Conservation (phyloP, 2,329 filamentous ascomycete species). For the Zalaria sp. region DNA sequence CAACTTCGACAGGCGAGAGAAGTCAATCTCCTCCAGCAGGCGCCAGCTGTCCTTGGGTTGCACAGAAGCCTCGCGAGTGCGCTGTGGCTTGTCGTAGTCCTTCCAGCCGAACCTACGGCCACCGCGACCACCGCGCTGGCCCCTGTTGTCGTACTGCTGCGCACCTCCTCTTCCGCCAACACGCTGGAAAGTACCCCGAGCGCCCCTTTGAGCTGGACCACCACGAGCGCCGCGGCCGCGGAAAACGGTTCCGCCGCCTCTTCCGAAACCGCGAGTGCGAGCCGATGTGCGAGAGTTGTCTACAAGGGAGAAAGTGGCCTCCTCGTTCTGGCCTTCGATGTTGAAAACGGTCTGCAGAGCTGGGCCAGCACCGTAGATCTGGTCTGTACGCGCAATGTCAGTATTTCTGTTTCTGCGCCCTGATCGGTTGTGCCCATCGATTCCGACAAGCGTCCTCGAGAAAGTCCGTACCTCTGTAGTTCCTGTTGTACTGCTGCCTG, state of each 20-base stretch:
- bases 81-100: conserved; percentile 94
- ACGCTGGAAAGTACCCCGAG: conserved; percentile 55
- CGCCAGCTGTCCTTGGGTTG: conserved; percentile 94
- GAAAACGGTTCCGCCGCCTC: conserved; percentile 81
- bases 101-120: conserved; percentile 94
- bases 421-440: too few relatives aligned
- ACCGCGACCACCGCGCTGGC: conserved; percentile 54
- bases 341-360: conserved; percentile 65
- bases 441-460: neutral
- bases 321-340: conserved; percentile 83
- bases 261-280: conserved; percentile 67
- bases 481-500: conserved; percentile 79
- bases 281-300: conserved; percentile 81
- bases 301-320: conserved; percentile 94
- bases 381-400: conserved; percentile 52
- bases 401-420: neutral
- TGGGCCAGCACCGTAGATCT: conserved; percentile 86
- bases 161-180: conserved; percentile 54
- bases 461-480: conserved; percentile 59
- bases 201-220: conserved; percentile 54
- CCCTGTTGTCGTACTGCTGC: conserved; percentile 57
- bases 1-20: conserved; percentile 84
- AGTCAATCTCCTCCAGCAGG: conserved; percentile 96
- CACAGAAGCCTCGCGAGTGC: conserved; percentile 90
- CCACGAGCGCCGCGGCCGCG: conserved; percentile 61